A percentile compares a stretch with the other conserved stretches of the same genome.
These are phyloP conservation scores for Xylaria arbuscula DNA, from an alignment of 2,329 filamentous ascomycete species.

Conservation along the genomic window DNA sequence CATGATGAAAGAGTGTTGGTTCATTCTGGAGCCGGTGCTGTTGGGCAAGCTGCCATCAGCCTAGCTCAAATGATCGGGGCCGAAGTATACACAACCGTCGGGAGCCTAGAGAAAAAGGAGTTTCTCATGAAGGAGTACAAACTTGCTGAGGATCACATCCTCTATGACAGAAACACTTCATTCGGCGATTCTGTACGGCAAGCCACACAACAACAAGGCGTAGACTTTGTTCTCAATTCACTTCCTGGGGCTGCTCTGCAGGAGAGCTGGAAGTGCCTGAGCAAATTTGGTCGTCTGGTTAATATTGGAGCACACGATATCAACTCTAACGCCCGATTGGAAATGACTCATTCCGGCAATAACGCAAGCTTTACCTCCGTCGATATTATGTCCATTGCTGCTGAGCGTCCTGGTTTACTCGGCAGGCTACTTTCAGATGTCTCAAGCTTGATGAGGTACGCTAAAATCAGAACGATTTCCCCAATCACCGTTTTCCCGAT, in stretches of 20 bases:
- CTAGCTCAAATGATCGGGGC: constrained; percentile 48
- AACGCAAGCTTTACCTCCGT: constrained; percentile 61
- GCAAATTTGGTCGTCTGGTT: constrained; percentile 49
- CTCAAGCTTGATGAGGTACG: constrained; percentile 46
- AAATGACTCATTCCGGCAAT: constrained; percentile 61
- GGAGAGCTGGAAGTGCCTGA: constrained; percentile 49
- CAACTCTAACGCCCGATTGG: constrained; percentile 52
- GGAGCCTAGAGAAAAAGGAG: constrained; percentile 46
- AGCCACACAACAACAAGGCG: constrained; percentile 41
- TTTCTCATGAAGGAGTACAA: constrained; percentile 47
- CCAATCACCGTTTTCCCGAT: constrained; percentile 52
- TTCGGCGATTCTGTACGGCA: constrained; percentile 45
- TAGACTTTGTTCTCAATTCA: constrained; percentile 48
- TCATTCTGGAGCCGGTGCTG: constrained; percentile 47
- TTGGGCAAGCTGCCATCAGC: constrained; percentile 48
- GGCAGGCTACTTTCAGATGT: constrained; percentile 45
- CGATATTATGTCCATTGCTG: constrained; percentile 57
- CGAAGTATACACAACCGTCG: constrained; percentile 46
- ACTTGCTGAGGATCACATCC: constrained; percentile 45
- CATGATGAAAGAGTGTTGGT: constrained; percentile 47
- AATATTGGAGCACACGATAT: constrained; percentile 46
- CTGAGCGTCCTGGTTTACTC: constrained; percentile 48
- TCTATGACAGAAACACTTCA: constrained; percentile 46
- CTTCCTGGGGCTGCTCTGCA: constrained; percentile 46
- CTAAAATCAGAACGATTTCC: constrained; percentile 49